phyloP scores from a whole-genome alignment of 2,329 filamentous ascomycete genomes.

The Fusarium sulawesiense region DNA sequence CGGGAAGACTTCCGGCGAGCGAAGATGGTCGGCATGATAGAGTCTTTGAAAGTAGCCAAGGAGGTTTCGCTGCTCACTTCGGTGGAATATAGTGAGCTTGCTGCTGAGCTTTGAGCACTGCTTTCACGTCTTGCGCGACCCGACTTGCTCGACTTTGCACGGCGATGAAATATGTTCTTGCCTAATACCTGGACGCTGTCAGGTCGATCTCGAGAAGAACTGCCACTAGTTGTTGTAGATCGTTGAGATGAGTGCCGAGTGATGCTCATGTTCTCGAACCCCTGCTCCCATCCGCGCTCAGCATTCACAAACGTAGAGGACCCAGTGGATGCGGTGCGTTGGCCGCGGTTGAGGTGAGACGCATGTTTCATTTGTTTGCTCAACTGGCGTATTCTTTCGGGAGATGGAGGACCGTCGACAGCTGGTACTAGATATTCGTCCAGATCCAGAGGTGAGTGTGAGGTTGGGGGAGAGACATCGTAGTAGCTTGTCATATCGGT shows the following conservation, averaged over 20 bases:
- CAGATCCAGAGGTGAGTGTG: constrained; percentile 42
- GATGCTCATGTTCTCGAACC: constrained; percentile 60
- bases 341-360: constrained; percentile 55
- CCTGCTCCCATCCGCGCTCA: constrained; percentile 63
- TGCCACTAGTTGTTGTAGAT: constrained; percentile 63
- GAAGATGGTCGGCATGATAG: constrained; percentile 63
- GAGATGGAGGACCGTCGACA: constrained; percentile 70
- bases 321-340: constrained; percentile 62
- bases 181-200: constrained; percentile 71
- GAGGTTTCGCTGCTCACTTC: constrained; percentile 55
- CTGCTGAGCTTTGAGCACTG: constrained; percentile 60
- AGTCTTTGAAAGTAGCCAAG: constrained; percentile 54
- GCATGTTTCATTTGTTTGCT: constrained; percentile 69
- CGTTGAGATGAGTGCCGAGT: constrained; percentile 68
- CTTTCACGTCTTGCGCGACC: constrained; percentile 58
- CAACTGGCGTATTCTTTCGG: constrained; percentile 68
- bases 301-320: constrained; percentile 62
- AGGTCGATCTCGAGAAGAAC: constrained; percentile 64
- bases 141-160: constrained; percentile 58
- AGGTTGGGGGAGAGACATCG: constrained; percentile 29
- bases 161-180: constrained; percentile 69
- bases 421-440: constrained; percentile 66
- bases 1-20: constrained; percentile 59
- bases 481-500: constrained; percentile 24
- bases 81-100: constrained; percentile 61